Percentiles rank a stretch among this genome's conserved stretches.
phyloP scores from a whole-genome alignment of 2,329 filamentous ascomycete species.

The Cryphonectria parasitica region DNA sequence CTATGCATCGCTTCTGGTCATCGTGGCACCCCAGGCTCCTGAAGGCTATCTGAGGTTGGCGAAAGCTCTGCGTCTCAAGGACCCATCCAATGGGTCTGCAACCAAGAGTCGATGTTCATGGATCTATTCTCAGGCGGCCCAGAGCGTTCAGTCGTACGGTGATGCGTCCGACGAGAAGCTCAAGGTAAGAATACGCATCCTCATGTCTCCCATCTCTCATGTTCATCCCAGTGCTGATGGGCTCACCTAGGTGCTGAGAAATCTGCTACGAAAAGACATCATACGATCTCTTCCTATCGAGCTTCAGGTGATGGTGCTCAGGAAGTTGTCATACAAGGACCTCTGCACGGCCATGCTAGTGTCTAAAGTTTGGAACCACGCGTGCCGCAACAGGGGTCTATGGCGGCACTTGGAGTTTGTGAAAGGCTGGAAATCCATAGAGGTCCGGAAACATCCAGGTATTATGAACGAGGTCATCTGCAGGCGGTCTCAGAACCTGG shows the following conservation, averaged over 20 bases:
- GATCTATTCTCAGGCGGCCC: slow-evolving; percentile 21
- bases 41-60: slow-evolving; percentile 28
- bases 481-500: slow-evolving; percentile 8
- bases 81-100: neutral
- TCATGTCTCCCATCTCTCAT: neutral
- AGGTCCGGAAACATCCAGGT: neutral
- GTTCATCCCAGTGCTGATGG: neutral
- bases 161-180: slow-evolving; percentile 13
- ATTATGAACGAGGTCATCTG: slow-evolving; percentile 9
- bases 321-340: slow-evolving; percentile 3
- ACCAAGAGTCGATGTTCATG: slow-evolving; percentile 18
- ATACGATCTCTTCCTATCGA: slow-evolving; percentile 13
- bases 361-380: slow-evolving; percentile 20
- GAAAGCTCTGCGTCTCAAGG: slow-evolving; percentile 18
- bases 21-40: slow-evolving; percentile 23
- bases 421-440: neutral
- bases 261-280: slow-evolving; percentile 21
- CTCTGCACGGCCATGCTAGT: slow-evolving; percentile 27
- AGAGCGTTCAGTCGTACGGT: slow-evolving; percentile 18
- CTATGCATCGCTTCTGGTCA: slow-evolving; percentile 22
- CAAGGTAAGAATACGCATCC: slow-evolving; percentile 20
- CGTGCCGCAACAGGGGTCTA: slow-evolving; percentile 13
- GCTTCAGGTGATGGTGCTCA: slow-evolving; percentile 11
- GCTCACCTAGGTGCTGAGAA: slow-evolving; percentile 1
- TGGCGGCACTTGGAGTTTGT: slow-evolving; percentile 22